phyloP scores from a whole-genome alignment of 129 eudicot genomes.

The Rutidosis leptorrhynchoides region DNA sequence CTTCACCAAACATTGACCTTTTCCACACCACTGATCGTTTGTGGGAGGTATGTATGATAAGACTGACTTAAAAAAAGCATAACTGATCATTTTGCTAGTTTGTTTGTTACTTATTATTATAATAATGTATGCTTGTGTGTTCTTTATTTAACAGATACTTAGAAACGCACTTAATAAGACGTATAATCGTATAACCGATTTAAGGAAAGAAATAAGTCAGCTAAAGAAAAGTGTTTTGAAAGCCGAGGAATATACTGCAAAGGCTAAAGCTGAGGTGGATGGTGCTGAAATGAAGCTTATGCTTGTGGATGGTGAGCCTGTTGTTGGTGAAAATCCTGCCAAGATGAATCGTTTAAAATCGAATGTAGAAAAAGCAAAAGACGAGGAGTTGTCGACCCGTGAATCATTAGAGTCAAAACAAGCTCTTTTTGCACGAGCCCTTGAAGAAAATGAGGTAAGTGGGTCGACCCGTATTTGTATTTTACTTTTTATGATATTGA shows the following conservation, averaged over 20 bases:
- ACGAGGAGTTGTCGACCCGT: constrained; percentile 62
- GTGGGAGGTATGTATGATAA: constrained; percentile 84
- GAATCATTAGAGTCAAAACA: constrained; percentile 93
- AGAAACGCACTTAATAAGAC: constrained; percentile 81
- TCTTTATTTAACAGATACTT: constrained; percentile 57
- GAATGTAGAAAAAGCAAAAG: constrained; percentile 61
- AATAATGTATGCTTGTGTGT: neutral
- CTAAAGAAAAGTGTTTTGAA: constrained; percentile 52
- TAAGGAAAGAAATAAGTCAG: constrained; percentile 64
- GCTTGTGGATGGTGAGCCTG: constrained; percentile 95
- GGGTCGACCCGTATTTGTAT: neutral
- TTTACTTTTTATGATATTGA: neutral
- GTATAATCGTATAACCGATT: constrained; percentile 81
- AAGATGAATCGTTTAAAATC: constrained; percentile 74
- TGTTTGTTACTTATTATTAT: constrained; percentile 9
- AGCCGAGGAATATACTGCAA: constrained; percentile 60
- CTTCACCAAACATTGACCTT: constrained; percentile 55
- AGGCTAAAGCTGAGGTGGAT: constrained; percentile 70
- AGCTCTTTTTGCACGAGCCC: constrained; percentile 80
- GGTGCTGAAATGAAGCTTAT: constrained; percentile 67
- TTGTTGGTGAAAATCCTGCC: constrained; percentile 80
- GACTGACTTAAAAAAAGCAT: neutral
- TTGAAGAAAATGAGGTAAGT: constrained; percentile 90
- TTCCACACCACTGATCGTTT: constrained; percentile 85
- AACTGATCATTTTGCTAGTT: constrained; percentile 5